These are phyloP conservation scores for Pseudopithomyces maydicus DNA, from an alignment of 2,329 filamentous ascomycete species.

Conservation along the genomic window DNA sequence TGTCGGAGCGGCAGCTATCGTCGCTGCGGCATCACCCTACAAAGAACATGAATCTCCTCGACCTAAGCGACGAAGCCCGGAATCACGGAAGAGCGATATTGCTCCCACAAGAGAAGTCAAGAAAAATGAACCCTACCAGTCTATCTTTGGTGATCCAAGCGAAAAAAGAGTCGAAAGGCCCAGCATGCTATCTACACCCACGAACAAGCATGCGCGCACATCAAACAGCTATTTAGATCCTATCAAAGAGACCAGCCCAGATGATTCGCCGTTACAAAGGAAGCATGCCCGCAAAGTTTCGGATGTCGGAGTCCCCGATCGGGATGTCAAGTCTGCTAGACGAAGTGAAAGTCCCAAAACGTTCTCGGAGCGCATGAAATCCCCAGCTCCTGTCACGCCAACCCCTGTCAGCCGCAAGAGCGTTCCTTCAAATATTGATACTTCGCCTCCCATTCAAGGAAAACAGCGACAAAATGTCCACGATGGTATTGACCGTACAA, in stretches of 20 bases:
- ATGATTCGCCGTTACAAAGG: slow-evolving; percentile 47
- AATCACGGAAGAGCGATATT: slow-evolving; percentile 5
- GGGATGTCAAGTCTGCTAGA: slow-evolving; percentile 48
- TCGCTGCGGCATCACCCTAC: background rate
- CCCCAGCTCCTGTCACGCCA: slow-evolving; percentile 37
- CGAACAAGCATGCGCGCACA: slow-evolving; percentile 30
- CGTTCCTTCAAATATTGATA: slow-evolving; percentile 34
- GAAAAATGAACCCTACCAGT: slow-evolving; percentile 31
- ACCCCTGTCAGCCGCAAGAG: slow-evolving; percentile 32
- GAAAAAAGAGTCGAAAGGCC: slow-evolving; percentile 28
- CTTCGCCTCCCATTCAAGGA: slow-evolving; percentile 25
- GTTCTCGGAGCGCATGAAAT: slow-evolving; percentile 43
- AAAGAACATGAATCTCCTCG: slow-evolving; percentile 14
- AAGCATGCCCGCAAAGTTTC: slow-evolving; percentile 46
- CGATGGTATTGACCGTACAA: slow-evolving; percentile 50
- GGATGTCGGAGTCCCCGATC: slow-evolving; percentile 50
- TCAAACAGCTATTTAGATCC: slow-evolving; percentile 51
- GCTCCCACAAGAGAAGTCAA: slow-evolving; percentile 19
- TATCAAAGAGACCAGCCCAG: slow-evolving; percentile 58
- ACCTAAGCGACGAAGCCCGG: slow-evolving; percentile 10
- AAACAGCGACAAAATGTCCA: slow-evolving; percentile 52
- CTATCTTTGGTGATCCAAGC: slow-evolving; percentile 41
- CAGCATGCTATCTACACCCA: slow-evolving; percentile 26
- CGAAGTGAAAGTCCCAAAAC: slow-evolving; percentile 33
- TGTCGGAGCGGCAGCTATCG: slow-evolving; percentile 1